phyloP scores from a whole-genome alignment of 768 basidiomycete species.

The Lentinula sp. region DNA sequence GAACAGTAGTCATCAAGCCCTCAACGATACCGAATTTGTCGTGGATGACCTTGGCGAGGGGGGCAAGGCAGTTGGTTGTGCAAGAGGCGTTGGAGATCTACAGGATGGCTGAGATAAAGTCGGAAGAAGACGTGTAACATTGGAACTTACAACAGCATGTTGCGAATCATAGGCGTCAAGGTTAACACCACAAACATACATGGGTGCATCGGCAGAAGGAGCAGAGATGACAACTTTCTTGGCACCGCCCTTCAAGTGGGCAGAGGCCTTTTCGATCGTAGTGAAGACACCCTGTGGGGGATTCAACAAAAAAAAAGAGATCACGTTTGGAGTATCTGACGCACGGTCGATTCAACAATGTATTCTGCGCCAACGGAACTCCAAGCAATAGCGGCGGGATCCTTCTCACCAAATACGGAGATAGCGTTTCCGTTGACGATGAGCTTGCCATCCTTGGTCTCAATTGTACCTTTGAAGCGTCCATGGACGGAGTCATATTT shows the following conservation, averaged over 20 bases:
- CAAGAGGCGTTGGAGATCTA: constrained; percentile 98
- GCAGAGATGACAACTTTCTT: constrained; percentile 99
- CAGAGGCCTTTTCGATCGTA: constrained; percentile 85
- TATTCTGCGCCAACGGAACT: constrained; percentile 77
- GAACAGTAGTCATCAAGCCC: constrained; percentile 98
- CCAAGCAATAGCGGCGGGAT: constrained; percentile 87
- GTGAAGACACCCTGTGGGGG: constrained; percentile 88
- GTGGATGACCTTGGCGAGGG: constrained; percentile 95
- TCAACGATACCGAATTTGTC: constrained; percentile 97
- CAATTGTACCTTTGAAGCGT: constrained; percentile 81
- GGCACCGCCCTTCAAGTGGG: constrained; percentile 96
- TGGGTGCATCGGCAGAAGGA: constrained; percentile 93
- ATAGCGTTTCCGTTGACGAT: constrained; percentile 75
- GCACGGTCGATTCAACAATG: constrained; percentile 91
- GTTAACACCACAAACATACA: constrained; percentile 96
- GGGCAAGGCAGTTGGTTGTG: constrained; percentile 99
- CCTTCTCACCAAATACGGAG: constrained; percentile 76
- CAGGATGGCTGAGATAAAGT: neutral
- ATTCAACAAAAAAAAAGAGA: constrained; percentile 10
- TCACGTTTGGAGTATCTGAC: constrained; percentile 18
- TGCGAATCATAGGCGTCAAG: constrained; percentile 86
- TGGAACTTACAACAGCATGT: constrained; percentile 68
- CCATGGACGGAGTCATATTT: constrained; percentile 94
- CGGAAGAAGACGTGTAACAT: neutral
- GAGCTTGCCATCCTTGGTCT: constrained; percentile 85